These are phyloP conservation scores for Fusarium gaditjirri DNA, from an alignment of 2,329 filamentous ascomycete species.

Conservation along the genomic window DNA sequence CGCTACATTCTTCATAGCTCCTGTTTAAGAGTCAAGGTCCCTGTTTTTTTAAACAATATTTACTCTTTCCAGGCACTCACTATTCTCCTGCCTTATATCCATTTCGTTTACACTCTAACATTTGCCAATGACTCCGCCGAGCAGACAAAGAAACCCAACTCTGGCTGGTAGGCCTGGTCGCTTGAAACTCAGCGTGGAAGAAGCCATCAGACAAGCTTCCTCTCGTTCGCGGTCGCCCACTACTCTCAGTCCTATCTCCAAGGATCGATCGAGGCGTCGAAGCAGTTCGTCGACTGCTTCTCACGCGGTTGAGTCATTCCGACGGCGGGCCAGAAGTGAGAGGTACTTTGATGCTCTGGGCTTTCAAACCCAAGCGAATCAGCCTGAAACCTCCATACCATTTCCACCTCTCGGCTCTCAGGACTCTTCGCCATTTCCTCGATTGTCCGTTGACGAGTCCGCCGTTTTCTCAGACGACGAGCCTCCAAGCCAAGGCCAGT, in stretches of 20 bases:
- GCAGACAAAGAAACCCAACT: constrained; percentile 21
- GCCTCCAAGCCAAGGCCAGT: constrained; percentile 13
- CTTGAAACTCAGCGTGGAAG: constrained; percentile 8
- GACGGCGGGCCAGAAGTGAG: not conserved
- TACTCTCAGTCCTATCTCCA: constrained; percentile 22
- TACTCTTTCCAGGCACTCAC: not conserved
- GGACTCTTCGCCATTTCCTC: constrained; percentile 11
- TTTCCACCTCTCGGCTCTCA: constrained; percentile 8
- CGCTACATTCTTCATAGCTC: not conserved
- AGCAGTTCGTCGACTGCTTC: constrained; percentile 14
- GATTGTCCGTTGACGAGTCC: constrained; percentile 2
- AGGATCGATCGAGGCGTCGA: constrained; percentile 6
- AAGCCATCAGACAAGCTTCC: constrained; percentile 15
- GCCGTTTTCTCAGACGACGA: constrained; percentile 15
- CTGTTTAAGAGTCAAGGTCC: not conserved
- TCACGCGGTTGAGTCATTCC: not conserved
- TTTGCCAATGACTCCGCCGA: constrained; percentile 8
- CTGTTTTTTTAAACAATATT: not conserved
- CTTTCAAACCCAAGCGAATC: not conserved
- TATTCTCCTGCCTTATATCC: constrained; percentile 14
- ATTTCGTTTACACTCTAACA: not conserved
- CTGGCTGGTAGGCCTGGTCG: constrained; percentile 6
- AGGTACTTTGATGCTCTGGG: constrained; percentile 1
- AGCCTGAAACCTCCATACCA: not conserved
- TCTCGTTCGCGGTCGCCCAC: constrained; percentile 24